A percentile compares a stretch with the other conserved stretches of the same genome.
Conservation (phyloP, 2,329 filamentous ascomycete species). For the Beauveria pseudobassiana region DNA sequence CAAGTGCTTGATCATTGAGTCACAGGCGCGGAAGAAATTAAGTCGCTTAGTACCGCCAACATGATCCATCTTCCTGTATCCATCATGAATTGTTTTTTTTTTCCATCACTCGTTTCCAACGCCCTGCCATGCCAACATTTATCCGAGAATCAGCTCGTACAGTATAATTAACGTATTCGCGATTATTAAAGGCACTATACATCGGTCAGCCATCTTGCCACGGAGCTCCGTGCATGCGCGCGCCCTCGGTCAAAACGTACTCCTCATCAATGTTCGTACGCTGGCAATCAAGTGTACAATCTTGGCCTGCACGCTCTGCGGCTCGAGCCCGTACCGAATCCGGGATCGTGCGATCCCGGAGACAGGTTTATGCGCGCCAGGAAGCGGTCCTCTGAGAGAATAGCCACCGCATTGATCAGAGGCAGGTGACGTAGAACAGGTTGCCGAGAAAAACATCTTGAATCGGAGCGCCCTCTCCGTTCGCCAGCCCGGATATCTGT, state of each 20-base stretch:
- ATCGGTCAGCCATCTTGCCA: neutral
- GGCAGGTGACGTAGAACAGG: conserved; percentile 66
- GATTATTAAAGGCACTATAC: conserved; percentile 64
- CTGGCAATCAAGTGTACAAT: conserved; percentile 76
- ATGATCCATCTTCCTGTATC: neutral
- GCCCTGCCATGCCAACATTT: conserved; percentile 18
- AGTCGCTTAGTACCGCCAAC: neutral
- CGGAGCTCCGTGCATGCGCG: conserved; percentile 17
- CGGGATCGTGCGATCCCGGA: conserved; percentile 52
- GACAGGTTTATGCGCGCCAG: conserved; percentile 73
- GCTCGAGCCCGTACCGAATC: conserved; percentile 60
- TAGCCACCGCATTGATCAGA: conserved; percentile 80
- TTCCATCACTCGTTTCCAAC: neutral
- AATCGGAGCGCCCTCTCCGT: neutral
- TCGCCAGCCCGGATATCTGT: too few relatives aligned
- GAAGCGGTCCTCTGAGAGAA: conserved; percentile 83
- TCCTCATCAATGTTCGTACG: conserved; percentile 78
- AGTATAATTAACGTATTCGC: conserved; percentile 71
- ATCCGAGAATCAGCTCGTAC: conserved; percentile 66
- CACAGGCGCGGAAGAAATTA: neutral
- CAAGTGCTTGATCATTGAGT: neutral
- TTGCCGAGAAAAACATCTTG: conserved; percentile 54
- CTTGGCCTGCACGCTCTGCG: conserved; percentile 65
- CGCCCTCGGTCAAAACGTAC: conserved; percentile 41
- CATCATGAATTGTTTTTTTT: neutral